Base-by-base conservation (phyloP, 768 basidiomycete species). In the Russula brevipes region DNA sequence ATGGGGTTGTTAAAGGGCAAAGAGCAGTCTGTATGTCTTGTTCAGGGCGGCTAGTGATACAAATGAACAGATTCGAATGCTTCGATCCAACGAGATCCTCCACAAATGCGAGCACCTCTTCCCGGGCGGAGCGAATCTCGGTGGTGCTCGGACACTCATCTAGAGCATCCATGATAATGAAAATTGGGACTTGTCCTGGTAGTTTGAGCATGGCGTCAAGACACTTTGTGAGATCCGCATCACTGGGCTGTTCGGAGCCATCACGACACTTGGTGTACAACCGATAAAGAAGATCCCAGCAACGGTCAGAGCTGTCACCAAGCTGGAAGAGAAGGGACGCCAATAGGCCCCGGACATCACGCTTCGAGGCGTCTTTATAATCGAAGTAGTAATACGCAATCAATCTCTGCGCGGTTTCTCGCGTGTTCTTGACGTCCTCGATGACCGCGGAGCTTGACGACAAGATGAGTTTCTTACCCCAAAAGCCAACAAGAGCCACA, bases 341-440 rank as follows among this genome's bases (percentile, higher is more conserved):
- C 8, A 61, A 47, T 4, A 56, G 9, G 7, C 60, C 60, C 4
- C 19, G 54, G 38, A 50, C 10, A 12, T 51, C 19, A 9, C 33
- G 39, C 31, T 59, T 50, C 1, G 39, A 59, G 3, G 38, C 17
- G 42, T 50, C 47, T 5, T 59, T 59, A 14, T 33, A 59, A 31
- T 59, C 57, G n/a, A 59, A 59, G 9, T 59, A 58, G 30, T 50
- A 33, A 5, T 58, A 50, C 2, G 54, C 31, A 9, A 55, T 33
- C 54, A 44, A 33, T 4, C 5, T 10, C 8, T 41, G 19, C 7
- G 6, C 8, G n/a, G 17, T 7, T 2, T 19, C 60, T 14, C 8
- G 24, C 19, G 38, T 47, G 2, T 8, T n/a, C 17, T 53, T 46
- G 51, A 61, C 39, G 38, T 39, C 54, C 17, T 44, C 54, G 41